Conservation (phyloP, 2,329 filamentous ascomycete genomes). For the Colletotrichum spinosum region DNA sequence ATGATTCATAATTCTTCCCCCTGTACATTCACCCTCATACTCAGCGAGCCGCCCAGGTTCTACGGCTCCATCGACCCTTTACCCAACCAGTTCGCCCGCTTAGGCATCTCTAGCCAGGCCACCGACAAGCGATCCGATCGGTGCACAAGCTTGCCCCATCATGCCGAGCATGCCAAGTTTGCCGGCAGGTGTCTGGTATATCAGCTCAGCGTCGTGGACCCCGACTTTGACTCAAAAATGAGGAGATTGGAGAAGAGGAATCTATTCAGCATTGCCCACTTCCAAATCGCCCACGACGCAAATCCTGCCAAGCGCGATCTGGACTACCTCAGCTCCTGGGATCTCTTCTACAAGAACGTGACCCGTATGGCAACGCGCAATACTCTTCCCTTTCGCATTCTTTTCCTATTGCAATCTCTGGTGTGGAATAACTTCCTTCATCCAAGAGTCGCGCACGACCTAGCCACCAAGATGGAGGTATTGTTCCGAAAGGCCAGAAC, state of each 20-base stretch:
- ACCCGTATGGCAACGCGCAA: constrained; percentile 39
- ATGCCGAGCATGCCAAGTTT: constrained; percentile 46
- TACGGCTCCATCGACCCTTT: constrained; percentile 44
- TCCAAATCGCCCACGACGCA: constrained; percentile 23
- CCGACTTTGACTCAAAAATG: constrained; percentile 41
- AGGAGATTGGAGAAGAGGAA: constrained; percentile 41
- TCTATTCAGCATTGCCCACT: constrained; percentile 36
- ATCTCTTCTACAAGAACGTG: constrained; percentile 38
- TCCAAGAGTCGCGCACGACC: constrained; percentile 59
- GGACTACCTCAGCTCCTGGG: constrained; percentile 40
- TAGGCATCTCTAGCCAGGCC: not conserved
- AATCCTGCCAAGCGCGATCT: constrained; percentile 7
- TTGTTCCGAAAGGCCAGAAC: constrained; percentile 43
- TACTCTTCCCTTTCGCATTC: constrained; percentile 62
- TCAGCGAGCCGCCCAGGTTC: constrained; percentile 63
- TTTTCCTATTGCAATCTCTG: constrained; percentile 73
- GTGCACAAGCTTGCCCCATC: constrained; percentile 39
- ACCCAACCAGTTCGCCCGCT: not conserved
- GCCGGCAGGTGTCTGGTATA: constrained; percentile 60
- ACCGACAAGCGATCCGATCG: constrained; percentile 4
- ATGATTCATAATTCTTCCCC: constrained; percentile 51
- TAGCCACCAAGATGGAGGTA: constrained; percentile 58
- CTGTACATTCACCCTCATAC: constrained; percentile 60
- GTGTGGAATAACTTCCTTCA: constrained; percentile 72
- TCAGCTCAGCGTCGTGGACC: constrained; percentile 45